Percentiles rank a stretch among this genome's conserved stretches.
These are phyloP conservation scores for Biscutella auriculata DNA, from an alignment of 441 rosid species.

Conservation along the genomic window DNA sequence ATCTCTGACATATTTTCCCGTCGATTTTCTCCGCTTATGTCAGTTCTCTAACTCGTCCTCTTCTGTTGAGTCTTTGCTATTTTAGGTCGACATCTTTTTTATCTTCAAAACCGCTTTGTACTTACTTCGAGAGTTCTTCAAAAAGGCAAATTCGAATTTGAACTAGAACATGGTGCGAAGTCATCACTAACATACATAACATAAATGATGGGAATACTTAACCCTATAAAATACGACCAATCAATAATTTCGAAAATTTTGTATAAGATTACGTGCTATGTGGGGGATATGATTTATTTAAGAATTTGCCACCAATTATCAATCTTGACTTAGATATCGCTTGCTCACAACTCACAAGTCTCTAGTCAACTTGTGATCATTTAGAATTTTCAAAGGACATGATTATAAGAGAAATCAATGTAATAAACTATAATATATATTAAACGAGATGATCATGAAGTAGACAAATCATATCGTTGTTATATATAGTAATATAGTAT, in stretches of 20 bases:
- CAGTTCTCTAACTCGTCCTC: too few relatives aligned
- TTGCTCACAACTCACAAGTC: constrained; percentile 3
- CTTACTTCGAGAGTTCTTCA: too few relatives aligned
- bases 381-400: neutral
- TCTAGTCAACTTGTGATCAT: neutral
- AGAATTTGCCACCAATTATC: constrained; percentile 4
- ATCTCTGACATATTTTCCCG: too few relatives aligned
- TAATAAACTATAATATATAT: neutral
- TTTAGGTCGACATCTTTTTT: too few relatives aligned
- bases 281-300: neutral
- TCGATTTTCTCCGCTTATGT: too few relatives aligned
- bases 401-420: neutral
- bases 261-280: neutral
- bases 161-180: too few relatives aligned
- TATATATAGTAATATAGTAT: neutral
- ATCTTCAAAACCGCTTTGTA: too few relatives aligned
- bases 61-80: too few relatives aligned
- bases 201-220: neutral
- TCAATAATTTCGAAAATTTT: neutral
- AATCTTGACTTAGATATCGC: neutral
- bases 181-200: neutral
- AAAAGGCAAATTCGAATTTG: too few relatives aligned
- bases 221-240: neutral
- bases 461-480: neutral
- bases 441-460: neutral